phyloP scores from a whole-genome alignment of 176 grass and related monocot species.

The Carex scoparia region DNA sequence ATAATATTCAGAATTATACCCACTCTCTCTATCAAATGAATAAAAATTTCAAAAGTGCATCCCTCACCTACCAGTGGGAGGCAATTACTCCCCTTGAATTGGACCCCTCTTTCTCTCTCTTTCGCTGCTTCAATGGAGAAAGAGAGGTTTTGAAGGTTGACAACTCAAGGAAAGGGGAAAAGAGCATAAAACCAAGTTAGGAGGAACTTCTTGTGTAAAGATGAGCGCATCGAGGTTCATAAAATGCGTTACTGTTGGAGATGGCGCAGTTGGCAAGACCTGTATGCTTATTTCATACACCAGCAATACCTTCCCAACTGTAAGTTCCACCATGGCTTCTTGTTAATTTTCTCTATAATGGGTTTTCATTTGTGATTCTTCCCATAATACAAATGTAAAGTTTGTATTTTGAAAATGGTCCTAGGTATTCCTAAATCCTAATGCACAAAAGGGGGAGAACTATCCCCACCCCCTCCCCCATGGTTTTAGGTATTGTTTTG shows the following conservation, averaged over 20 bases:
- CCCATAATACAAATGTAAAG: neutral
- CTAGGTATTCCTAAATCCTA: neutral
- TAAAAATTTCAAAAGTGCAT: conserved; percentile 27
- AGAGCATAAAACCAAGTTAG: neutral
- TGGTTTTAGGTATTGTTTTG: neutral
- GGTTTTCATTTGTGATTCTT: neutral
- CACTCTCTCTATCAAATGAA: conserved; percentile 18
- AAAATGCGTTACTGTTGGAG: conserved; percentile 46
- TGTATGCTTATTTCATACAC: conserved; percentile 49
- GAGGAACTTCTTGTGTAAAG: neutral
- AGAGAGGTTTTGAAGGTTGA: neutral
- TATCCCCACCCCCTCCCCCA: neutral
- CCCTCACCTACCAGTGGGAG: conserved; percentile 26
- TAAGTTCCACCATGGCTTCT: neutral
- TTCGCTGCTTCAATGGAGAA: conserved; percentile 20
- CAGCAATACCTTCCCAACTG: conserved; percentile 44
- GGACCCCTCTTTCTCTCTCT: neutral
- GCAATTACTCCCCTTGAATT: conserved; percentile 21
- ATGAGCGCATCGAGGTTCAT: conserved; percentile 46
- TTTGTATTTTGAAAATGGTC: neutral
- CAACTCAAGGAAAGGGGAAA: neutral
- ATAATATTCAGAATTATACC: conserved; percentile 1
- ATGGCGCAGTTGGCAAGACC: conserved; percentile 46
- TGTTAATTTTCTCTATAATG: neutral
- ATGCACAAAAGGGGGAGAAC: neutral